Evolutionary conservation across 1,284 basidiomycete genomes (phyloP), one percentile per base, ranked within the genome.

Genomic region (Papiliotrema laurentii): DNA sequence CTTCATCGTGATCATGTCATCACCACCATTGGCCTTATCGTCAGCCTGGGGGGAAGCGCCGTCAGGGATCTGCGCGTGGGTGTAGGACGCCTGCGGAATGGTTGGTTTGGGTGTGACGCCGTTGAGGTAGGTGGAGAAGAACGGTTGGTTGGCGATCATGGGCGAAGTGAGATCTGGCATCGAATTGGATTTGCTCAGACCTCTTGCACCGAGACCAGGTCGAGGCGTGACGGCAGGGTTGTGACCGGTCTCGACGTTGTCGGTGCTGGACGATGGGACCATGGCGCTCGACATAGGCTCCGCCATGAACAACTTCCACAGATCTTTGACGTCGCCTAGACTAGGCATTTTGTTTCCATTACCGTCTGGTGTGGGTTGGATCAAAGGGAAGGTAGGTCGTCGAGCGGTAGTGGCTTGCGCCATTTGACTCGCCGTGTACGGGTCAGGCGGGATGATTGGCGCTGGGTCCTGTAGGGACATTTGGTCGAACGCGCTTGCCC

Each of bases 271-370:
- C 19, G 28, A 30, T 19, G 36, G 28, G 28, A 13, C 28, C 2
- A 33, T 24, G 10, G 27, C 24, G 4, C 51, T 43, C 16, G 42
- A 41, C 53, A 57, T 50, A 6, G 55, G 54, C 25, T 64, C 64
- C 5, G 59, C 39, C 56, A 72, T 65, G 58, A 68, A 72, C 34
- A 66, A 26, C 44, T 66, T 63, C 70, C 70, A 72, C 5, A 71
- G 47, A 53, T 68, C 66, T 49, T 68, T 68, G 35, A 64, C 56
- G 37, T 70, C 69, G 4, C 52, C 50, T 37, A 63, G 49, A 43
- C 56, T 64, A 4, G 64, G 61, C 26, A 60, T 46, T 28, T 51
- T 22, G 38, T 40, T 39, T 4, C 47, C 11, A 5, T 55, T 50
- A 38, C 24, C 16, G 27, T 38, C 21, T 22, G 22, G 10, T 9